These are phyloP conservation scores for Boletales sp. DNA, from an alignment of 768 basidiomycete species.

Conservation along the genomic window DNA sequence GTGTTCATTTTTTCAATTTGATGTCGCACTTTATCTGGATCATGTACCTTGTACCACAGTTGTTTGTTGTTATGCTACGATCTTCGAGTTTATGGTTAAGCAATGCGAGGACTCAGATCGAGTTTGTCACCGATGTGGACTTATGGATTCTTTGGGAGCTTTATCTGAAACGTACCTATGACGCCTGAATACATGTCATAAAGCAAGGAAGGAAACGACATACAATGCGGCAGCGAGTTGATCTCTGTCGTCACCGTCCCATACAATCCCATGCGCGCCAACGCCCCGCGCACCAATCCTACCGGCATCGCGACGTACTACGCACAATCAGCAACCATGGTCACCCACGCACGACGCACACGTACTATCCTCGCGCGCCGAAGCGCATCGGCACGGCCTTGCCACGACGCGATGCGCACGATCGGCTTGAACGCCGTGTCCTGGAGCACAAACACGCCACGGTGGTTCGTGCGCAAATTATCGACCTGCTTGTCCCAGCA, in stretches of 20 bases:
- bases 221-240: conserved; percentile 82
- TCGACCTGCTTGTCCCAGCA: conserved; percentile 96
- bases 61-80: no score
- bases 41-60: no score
- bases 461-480: conserved; percentile 91
- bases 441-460: conserved; percentile 94
- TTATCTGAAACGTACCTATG: no score
- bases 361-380: conserved; percentile 68
- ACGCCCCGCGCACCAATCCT: conserved; percentile 81
- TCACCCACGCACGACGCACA: background rate
- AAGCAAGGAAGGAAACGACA: conserved; percentile 12
- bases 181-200: no score
- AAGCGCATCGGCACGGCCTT: conserved; percentile 70
- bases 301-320: conserved; percentile 82
- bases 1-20: no score
- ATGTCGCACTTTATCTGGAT: no score
- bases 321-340: no score
- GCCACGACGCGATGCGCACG: conserved; percentile 73
- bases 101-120: no score
- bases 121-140: no score
- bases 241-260: conserved; percentile 78
- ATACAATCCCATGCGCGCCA: conserved; percentile 72
- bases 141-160: no score
- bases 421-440: conserved; percentile 90
- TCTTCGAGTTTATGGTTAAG: no score